phyloP scores from a whole-genome alignment of 441 rosid species.

The Arabidopsis hybrid region DNA sequence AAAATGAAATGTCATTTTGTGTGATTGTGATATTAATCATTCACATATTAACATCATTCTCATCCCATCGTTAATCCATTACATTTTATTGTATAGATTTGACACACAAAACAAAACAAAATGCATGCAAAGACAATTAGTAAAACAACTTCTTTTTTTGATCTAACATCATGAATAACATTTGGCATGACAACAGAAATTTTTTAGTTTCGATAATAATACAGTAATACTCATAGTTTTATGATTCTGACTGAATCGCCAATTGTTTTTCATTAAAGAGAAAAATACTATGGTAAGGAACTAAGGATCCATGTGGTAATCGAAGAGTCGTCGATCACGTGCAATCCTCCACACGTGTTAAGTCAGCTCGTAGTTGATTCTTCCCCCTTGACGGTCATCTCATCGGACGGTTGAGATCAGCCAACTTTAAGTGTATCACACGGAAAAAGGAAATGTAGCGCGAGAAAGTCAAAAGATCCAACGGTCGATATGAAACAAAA shows the following conservation, averaged over 20 bases:
- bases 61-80: not conserved
- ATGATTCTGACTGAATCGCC: not conserved
- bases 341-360: slow-evolving; percentile 45
- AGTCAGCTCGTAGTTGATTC: slow-evolving; percentile 16
- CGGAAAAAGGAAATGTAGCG: slow-evolving; percentile 13
- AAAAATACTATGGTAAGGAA: slow-evolving; percentile 10
- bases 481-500: slow-evolving; percentile 17
- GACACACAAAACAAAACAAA: not conserved
- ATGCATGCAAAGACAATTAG: not conserved
- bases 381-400: slow-evolving; percentile 1
- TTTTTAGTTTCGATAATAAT: too few species aligned
- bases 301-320: slow-evolving; percentile 19
- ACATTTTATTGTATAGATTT: not conserved
- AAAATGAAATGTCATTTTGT: not conserved
- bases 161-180: too few species aligned
- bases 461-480: slow-evolving; percentile 24
- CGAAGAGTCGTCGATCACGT: slow-evolving; percentile 35
- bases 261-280: slow-evolving; percentile 5
- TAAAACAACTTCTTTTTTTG: too few species aligned
- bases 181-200: too few species aligned
- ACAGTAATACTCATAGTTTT: not conserved
- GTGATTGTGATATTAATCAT: slow-evolving; percentile 19
- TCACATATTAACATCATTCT: too few species aligned
- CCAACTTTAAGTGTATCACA: slow-evolving; percentile 38
- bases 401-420: slow-evolving; percentile 45